A percentile compares a stretch with the other conserved stretches of the same genome.
Evolutionary conservation across 495 filamentous ascomycete species (phyloP).

Genomic region (Podospora pseudocomata): DNA sequence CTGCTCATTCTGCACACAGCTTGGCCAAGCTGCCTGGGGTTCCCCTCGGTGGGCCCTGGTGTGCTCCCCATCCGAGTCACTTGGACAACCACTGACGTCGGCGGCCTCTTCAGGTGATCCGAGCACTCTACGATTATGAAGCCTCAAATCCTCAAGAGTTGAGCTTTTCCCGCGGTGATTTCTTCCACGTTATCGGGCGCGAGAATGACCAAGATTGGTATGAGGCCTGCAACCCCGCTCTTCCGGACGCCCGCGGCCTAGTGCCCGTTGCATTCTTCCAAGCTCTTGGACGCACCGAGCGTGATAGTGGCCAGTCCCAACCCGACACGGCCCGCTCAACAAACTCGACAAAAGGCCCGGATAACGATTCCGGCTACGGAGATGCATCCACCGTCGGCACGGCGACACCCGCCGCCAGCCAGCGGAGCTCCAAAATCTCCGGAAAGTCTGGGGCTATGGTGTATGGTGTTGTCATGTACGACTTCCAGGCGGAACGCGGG

Average conservation of each 20-base stretch:
- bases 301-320: slow-evolving; percentile 79
- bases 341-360: slow-evolving; percentile 45
- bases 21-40: slow-evolving; percentile 10
- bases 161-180: slow-evolving; percentile 89
- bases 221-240: slow-evolving; percentile 93
- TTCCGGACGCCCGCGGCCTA: slow-evolving; percentile 81
- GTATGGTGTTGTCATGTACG: slow-evolving; percentile 94
- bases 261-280: slow-evolving; percentile 95
- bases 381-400: slow-evolving; percentile 50
- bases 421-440: slow-evolving; percentile 51
- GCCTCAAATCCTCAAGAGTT: slow-evolving; percentile 75
- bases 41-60: slow-evolving; percentile 5
- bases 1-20: slow-evolving; percentile 11
- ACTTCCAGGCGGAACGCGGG: slow-evolving; percentile 90
- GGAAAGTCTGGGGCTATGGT: slow-evolving; percentile 81
- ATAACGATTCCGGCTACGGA: slow-evolving; percentile 79
- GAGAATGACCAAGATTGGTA: slow-evolving; percentile 97
- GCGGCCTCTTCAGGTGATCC: slow-evolving; percentile 69
- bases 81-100: slow-evolving; percentile 26
- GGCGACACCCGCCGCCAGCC: slow-evolving; percentile 37
- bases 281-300: slow-evolving; percentile 80
- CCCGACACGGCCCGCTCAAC: slow-evolving; percentile 56
- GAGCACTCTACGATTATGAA: slow-evolving; percentile 90
- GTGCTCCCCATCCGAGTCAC: neutral
- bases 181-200: slow-evolving; percentile 96